These are phyloP conservation scores for Rhodotorula sp. DNA, from an alignment of 1,284 basidiomycete species.

Conservation along the genomic window DNA sequence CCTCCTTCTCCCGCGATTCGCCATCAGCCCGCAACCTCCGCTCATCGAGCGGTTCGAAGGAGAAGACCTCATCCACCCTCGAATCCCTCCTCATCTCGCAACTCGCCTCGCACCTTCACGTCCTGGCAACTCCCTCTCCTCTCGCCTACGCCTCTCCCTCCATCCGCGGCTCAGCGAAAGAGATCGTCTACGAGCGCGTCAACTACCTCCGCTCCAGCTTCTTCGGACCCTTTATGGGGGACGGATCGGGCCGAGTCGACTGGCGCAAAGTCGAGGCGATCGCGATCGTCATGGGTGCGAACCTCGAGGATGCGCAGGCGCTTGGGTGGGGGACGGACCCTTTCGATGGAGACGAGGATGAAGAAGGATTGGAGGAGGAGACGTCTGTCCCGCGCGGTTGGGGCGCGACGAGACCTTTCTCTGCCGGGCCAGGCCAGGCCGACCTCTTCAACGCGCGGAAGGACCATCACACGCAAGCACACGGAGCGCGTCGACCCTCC, in stretches of 20 bases:
- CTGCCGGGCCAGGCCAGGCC: too few species aligned
- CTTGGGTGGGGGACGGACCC: conserved; percentile 11
- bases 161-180: conserved; percentile 14
- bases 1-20: background rate
- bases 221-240: conserved; percentile 26
- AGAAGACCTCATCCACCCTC: background rate
- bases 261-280: conserved; percentile 30
- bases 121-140: conserved; percentile 13
- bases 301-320: conserved; percentile 17
- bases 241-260: conserved; percentile 21
- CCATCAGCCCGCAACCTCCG: background rate
- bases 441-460: background rate
- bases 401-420: background rate
- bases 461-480: background rate
- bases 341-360: background rate
- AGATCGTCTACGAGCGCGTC: conserved; percentile 29
- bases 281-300: conserved; percentile 9
- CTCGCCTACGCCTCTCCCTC: background rate
- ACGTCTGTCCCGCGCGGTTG: conserved; percentile 6
- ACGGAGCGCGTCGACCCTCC: background rate
- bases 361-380: background rate
- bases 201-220: background rate
- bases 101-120: conserved; percentile 25
- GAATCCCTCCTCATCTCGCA: background rate
- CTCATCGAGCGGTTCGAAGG: background rate